Percentiles rank a stretch among this genome's conserved stretches.
Evolutionary conservation across 1,284 basidiomycete genomes (phyloP).

Genomic region (Moniliophthora roreri): DNA sequence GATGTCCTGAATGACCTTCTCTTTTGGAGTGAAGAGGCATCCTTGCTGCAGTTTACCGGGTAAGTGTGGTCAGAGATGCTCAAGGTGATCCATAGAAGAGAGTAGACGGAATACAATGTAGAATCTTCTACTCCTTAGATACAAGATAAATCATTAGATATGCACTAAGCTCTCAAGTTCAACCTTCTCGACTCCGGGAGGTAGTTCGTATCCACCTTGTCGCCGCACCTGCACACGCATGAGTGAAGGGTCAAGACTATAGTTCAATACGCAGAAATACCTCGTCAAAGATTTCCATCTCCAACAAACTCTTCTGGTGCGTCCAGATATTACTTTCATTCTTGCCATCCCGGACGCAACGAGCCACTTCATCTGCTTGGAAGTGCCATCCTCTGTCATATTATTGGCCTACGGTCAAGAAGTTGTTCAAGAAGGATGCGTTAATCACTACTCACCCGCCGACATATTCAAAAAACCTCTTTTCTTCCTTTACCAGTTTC

Average conservation of each 20-base stretch:
- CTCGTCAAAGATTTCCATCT: conserved; percentile 83
- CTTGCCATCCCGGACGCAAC: conserved; percentile 76
- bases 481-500: conserved; percentile 54
- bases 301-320: conserved; percentile 73
- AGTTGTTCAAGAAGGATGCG: not conserved
- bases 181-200: conserved; percentile 20
- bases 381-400: conserved; percentile 63
- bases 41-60: too few species aligned
- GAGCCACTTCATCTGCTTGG: conserved; percentile 83
- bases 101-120: too few species aligned
- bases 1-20: too few species aligned
- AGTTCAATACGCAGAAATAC: conserved; percentile 36
- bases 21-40: too few species aligned
- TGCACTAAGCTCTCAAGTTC: too few species aligned
- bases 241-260: not conserved
- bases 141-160: too few species aligned
- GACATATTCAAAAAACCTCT: conserved; percentile 49
- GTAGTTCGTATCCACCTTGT: conserved; percentile 29
- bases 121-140: too few species aligned
- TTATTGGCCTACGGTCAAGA: too few species aligned
- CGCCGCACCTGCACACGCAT: conserved; percentile 41
- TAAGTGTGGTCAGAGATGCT: too few species aligned
- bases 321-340: conserved; percentile 74
- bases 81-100: too few species aligned
- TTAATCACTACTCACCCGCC: conserved; percentile 33